A percentile compares a stretch with the other conserved stretches of the same genome.
Evolutionary conservation across 345 rosid species (phyloP).

Genomic region (Sonneratia alba): DNA sequence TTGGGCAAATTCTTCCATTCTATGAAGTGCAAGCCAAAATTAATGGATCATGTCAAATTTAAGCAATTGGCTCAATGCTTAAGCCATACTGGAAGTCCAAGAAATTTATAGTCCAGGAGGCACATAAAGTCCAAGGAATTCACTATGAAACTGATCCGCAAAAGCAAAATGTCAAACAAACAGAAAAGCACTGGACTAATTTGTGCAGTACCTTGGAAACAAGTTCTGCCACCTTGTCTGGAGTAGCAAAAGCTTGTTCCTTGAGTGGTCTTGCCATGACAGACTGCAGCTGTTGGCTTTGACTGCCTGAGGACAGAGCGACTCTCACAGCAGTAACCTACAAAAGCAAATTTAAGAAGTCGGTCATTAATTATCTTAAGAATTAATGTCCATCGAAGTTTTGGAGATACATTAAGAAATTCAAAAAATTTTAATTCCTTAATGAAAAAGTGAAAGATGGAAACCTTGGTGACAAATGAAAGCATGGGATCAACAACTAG

Average conservation of each 20-base stretch:
- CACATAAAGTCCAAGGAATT: not conserved
- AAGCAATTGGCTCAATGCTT: too few relatives aligned
- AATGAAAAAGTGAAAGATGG: slow-evolving; percentile 7
- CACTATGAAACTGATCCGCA: not conserved
- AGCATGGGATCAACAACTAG: slow-evolving; percentile 97
- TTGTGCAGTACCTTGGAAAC: slow-evolving; percentile 61
- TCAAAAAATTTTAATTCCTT: not conserved
- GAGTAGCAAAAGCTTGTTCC: slow-evolving; percentile 94
- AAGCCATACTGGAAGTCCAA: too few relatives aligned
- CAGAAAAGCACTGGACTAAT: not conserved
- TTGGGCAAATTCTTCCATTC: too few relatives aligned
- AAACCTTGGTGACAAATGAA: slow-evolving; percentile 92
- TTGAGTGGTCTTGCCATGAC: slow-evolving; percentile 77
- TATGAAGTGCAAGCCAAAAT: too few relatives aligned
- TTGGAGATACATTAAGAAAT: not conserved
- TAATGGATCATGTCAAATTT: too few relatives aligned
- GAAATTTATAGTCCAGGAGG: not conserved
- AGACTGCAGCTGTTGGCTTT: slow-evolving; percentile 54
- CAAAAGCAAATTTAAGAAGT: slow-evolving; percentile 15
- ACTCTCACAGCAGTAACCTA: slow-evolving; percentile 87
- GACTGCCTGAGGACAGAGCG: slow-evolving; percentile 53
- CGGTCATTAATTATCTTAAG: not conserved
- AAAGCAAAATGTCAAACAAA: not conserved
- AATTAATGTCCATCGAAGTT: not conserved
- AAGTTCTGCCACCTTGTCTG: slow-evolving; percentile 91